Evolutionary conservation across 164 flowering plant species (phyloP).

Genomic region (Stephania cephalantha): DNA sequence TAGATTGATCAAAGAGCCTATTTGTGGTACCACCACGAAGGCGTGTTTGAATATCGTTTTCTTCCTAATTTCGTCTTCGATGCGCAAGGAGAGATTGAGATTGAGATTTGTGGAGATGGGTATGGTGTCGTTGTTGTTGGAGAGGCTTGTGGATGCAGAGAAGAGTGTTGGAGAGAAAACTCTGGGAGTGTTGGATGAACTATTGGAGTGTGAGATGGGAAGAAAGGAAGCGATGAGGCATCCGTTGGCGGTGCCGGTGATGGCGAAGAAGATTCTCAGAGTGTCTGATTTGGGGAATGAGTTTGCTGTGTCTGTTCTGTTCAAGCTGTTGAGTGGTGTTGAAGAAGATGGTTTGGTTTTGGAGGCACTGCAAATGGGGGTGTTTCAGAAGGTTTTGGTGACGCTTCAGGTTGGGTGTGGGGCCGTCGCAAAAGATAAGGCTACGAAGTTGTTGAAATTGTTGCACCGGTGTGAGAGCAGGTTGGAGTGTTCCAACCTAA

Average conservation of each 20-base stretch:
- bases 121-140: conserved; percentile 41
- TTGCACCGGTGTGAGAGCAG: conserved; percentile 45
- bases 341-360: conserved; percentile 23
- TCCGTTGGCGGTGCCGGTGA: conserved; percentile 50
- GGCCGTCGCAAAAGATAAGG: conserved; percentile 61
- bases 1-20: conserved; percentile 48
- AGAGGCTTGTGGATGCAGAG: conserved; percentile 50
- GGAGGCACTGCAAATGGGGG: conserved; percentile 67
- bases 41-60: conserved; percentile 42
- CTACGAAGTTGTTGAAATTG: conserved; percentile 61
- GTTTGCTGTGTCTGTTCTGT: conserved; percentile 55
- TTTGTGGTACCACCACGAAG: conserved; percentile 49
- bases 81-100: conserved; percentile 5
- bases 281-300: conserved; percentile 61
- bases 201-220: conserved; percentile 34
- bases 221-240: conserved; percentile 29
- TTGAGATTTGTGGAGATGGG: conserved; percentile 39
- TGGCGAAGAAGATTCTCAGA: conserved; percentile 72
- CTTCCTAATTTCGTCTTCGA: conserved; percentile 33
- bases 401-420: conserved; percentile 69
- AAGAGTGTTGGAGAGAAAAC: conserved; percentile 57
- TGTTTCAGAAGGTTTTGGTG: conserved; percentile 74
- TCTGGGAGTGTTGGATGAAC: conserved; percentile 45
- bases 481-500: conserved; percentile 61
- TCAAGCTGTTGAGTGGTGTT: conserved; percentile 53